phyloP scores from a whole-genome alignment of 805 yeast species.

The Wickerhamomyces pijperi region DNA sequence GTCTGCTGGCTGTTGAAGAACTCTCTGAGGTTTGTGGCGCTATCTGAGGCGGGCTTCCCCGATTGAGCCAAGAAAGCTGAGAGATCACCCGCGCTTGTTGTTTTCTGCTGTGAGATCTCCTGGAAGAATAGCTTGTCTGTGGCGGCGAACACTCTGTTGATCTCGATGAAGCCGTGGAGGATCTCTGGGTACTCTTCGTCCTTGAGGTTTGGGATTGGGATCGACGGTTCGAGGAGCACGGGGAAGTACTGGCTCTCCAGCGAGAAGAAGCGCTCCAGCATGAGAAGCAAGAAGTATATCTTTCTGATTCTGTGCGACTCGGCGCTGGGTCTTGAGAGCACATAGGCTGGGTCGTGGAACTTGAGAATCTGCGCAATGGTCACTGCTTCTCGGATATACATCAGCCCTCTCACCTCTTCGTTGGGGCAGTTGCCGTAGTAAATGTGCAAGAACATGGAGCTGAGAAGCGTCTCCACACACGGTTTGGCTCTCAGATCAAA shows the following conservation, averaged over 20 bases:
- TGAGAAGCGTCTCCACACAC: slow-evolving; percentile 8
- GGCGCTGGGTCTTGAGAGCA: slow-evolving; percentile 4
- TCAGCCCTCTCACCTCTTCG: slow-evolving; percentile 8
- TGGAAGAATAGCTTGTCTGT: slow-evolving; percentile 14
- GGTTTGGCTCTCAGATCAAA: slow-evolving; percentile 11
- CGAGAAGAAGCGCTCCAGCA: slow-evolving; percentile 15
- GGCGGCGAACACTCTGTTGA: slow-evolving; percentile 14
- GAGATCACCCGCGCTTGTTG: too few species aligned
- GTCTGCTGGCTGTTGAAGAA: slow-evolving; percentile 6
- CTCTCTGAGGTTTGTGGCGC: slow-evolving; percentile 8
- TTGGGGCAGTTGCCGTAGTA: slow-evolving; percentile 13
- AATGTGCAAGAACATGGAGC: slow-evolving; percentile 13
- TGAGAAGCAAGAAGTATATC: slow-evolving; percentile 13
- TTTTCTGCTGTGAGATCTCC: slow-evolving; percentile 10
- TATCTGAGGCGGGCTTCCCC: background rate
- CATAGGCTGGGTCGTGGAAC: slow-evolving; percentile 12
- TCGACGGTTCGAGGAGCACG: slow-evolving; percentile 13
- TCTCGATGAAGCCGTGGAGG: slow-evolving; percentile 14
- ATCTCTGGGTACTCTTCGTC: slow-evolving; percentile 17
- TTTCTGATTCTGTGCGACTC: slow-evolving; percentile 15
- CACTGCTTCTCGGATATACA: slow-evolving; percentile 15
- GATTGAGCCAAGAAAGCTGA: background rate
- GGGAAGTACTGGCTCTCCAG: slow-evolving; percentile 12
- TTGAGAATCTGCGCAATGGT: slow-evolving; percentile 14
- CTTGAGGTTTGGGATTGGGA: slow-evolving; percentile 14